These are phyloP conservation scores for Adiantum capillusveneris DNA, from an alignment of 75 land plant genomes.

Conservation along the genomic window DNA sequence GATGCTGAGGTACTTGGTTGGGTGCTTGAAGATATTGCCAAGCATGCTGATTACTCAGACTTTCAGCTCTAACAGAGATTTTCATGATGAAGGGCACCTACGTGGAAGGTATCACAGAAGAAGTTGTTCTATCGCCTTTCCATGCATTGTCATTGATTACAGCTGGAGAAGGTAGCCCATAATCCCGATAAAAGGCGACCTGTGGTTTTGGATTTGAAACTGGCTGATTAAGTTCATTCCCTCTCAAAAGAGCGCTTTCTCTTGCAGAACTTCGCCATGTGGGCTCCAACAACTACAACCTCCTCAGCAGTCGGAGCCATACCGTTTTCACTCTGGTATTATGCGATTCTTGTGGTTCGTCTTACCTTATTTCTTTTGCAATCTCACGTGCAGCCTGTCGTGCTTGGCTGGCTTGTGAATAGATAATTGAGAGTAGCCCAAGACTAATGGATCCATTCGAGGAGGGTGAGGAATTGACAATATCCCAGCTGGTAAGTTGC, in stretches of 20 bases:
- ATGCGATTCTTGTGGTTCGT: too few species aligned
- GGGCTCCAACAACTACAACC: conserved; percentile 84
- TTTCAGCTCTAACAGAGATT: too few species aligned
- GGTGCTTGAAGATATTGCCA: too few species aligned
- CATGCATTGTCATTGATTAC: conserved; percentile 97
- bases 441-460: conserved; percentile 61
- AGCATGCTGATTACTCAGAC: too few species aligned
- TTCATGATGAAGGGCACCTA: conserved; percentile 68
- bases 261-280: conserved; percentile 86
- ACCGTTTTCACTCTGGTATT: conserved; percentile 84
- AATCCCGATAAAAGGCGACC: neutral
- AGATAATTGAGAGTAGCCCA: conserved; percentile 90
- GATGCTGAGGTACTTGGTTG: conserved; percentile 69
- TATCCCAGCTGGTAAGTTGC: conserved; percentile 74
- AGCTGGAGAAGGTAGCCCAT: conserved; percentile 89
- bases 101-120: conserved; percentile 98
- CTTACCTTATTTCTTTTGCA: neutral
- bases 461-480: conserved; percentile 44
- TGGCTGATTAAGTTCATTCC: neutral
- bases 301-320: conserved; percentile 86
- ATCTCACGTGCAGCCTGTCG: neutral
- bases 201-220: neutral
- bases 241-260: neutral
- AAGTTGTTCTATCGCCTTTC: conserved; percentile 95
- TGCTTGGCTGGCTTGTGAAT: conserved; percentile 2